These are phyloP conservation scores for Metarhizium humberi DNA, from an alignment of 2,329 filamentous ascomycete genomes.

Conservation along the genomic window DNA sequence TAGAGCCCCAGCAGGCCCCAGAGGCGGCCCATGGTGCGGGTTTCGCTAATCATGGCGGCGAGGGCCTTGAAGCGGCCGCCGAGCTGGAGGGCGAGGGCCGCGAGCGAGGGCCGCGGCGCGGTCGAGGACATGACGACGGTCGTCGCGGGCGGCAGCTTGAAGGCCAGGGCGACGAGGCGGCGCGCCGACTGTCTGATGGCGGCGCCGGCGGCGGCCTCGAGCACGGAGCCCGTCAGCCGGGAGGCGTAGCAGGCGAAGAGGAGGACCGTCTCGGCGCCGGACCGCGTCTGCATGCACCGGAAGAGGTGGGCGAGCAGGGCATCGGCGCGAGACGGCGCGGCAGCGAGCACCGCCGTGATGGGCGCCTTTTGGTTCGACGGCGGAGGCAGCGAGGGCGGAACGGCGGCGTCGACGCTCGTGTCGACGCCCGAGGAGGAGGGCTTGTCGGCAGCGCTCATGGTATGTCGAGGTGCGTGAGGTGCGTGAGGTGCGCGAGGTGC, in stretches of 20 bases:
- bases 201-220: conserved; percentile 44
- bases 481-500: no score
- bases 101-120: conserved; percentile 24
- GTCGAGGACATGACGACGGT: conserved; percentile 34
- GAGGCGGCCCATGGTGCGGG: conserved; percentile 63
- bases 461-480: background rate
- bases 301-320: conserved; percentile 46
- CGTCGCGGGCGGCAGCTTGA: conserved; percentile 40
- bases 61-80: conserved; percentile 49
- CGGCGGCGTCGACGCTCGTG: conserved; percentile 2
- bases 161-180: conserved; percentile 42
- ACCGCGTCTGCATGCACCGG: conserved; percentile 57
- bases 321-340: conserved; percentile 28
- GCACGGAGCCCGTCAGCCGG: conserved; percentile 41
- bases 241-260: conserved; percentile 60
- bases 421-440: background rate
- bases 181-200: conserved; percentile 45
- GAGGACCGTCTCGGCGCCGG: conserved; percentile 61
- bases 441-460: background rate
- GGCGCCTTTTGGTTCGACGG: conserved; percentile 7
- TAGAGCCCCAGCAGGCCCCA: conserved; percentile 72
- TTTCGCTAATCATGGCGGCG: conserved; percentile 57
- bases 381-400: conserved; percentile 6
- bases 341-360: conserved; percentile 7
- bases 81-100: conserved; percentile 37